phyloP scores from a whole-genome alignment of 225 moss, liverwort and hornwort genomes.

The Marchantia paleacea region DNA sequence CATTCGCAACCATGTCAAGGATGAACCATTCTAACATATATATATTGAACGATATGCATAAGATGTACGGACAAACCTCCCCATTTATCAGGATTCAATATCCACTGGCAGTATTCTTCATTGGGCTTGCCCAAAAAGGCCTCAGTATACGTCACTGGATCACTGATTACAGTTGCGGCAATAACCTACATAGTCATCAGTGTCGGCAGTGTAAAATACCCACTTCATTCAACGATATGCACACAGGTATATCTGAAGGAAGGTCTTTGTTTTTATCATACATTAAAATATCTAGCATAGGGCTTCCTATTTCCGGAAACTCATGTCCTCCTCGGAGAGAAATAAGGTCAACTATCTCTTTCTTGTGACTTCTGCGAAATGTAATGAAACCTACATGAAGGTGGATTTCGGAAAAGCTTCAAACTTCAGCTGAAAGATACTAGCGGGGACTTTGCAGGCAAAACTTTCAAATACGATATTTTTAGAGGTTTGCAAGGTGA shows the following conservation, averaged over 20 bases:
- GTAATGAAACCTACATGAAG: too few relatives aligned
- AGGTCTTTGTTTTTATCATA: too few relatives aligned
- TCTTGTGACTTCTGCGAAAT: too few relatives aligned
- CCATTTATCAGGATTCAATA: slow-evolving; percentile 92
- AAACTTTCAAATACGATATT: too few relatives aligned
- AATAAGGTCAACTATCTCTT: too few relatives aligned
- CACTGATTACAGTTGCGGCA: slow-evolving; percentile 80
- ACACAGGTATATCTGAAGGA: too few relatives aligned
- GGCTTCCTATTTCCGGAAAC: too few relatives aligned
- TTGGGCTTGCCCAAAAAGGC: slow-evolving; percentile 87
- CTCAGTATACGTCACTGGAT: slow-evolving; percentile 72
- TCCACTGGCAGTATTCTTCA: slow-evolving; percentile 88
- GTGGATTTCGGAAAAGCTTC: too few relatives aligned
- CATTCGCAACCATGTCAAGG: not conserved
- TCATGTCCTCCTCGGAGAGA: too few relatives aligned
- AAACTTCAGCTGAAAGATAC: too few relatives aligned
- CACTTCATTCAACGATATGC: not conserved
- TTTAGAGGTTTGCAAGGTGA: not conserved
- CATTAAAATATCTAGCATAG: too few relatives aligned
- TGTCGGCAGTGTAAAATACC: not conserved
- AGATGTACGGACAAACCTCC: slow-evolving; percentile 56
- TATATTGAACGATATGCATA: not conserved
- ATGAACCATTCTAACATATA: not conserved
- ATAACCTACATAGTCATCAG: slow-evolving; percentile 61
- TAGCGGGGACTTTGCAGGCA: too few relatives aligned